Percentiles rank a stretch among this genome's conserved stretches.
Conservation (phyloP, 2,329 filamentous ascomycete genomes). For the Monosporascus sp. region DNA sequence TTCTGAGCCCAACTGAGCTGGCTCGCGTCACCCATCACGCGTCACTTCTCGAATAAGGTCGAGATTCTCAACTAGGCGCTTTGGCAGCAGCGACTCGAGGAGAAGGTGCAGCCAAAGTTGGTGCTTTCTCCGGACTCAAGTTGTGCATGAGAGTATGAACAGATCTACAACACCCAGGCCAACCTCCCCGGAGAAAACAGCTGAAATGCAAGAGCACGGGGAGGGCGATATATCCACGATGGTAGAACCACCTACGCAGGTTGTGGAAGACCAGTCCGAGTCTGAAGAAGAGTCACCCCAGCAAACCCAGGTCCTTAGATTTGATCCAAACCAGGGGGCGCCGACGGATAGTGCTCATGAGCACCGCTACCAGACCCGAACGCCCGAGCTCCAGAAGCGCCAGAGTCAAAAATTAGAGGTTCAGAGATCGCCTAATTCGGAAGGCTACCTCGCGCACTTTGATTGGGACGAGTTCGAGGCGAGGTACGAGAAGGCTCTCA, state of each 20-base stretch:
- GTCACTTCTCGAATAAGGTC: too few relatives aligned
- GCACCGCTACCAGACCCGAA: conserved; percentile 19
- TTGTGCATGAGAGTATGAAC: not conserved
- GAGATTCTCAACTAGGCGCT: conserved; percentile 1
- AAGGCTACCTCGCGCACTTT: conserved; percentile 51
- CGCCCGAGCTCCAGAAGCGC: conserved; percentile 34
- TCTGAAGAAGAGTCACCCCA: conserved; percentile 13
- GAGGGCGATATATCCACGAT: conserved; percentile 24
- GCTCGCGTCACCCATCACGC: too few relatives aligned
- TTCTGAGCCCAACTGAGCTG: too few relatives aligned
- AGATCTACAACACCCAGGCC: conserved; percentile 24
- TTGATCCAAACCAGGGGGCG: conserved; percentile 10
- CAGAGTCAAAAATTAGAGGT: conserved; percentile 26
- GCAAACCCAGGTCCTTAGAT: conserved; percentile 10
- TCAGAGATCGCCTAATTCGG: conserved; percentile 41
- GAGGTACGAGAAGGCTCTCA: conserved; percentile 62
- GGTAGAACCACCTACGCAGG: conserved; percentile 22
- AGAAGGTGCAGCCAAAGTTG: not conserved
- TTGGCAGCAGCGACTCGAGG: not conserved
- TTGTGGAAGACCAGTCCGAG: conserved; percentile 14
- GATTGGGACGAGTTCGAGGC: conserved; percentile 75
- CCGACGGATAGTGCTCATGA: conserved; percentile 11
- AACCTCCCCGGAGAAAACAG: conserved; percentile 14
- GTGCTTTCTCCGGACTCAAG: not conserved
- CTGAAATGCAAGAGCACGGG: conserved; percentile 13